Percentiles rank a stretch among this genome's conserved stretches.
Conservation (phyloP, 2,329 filamentous ascomycete species). For the Aureobasidium mangrovei region DNA sequence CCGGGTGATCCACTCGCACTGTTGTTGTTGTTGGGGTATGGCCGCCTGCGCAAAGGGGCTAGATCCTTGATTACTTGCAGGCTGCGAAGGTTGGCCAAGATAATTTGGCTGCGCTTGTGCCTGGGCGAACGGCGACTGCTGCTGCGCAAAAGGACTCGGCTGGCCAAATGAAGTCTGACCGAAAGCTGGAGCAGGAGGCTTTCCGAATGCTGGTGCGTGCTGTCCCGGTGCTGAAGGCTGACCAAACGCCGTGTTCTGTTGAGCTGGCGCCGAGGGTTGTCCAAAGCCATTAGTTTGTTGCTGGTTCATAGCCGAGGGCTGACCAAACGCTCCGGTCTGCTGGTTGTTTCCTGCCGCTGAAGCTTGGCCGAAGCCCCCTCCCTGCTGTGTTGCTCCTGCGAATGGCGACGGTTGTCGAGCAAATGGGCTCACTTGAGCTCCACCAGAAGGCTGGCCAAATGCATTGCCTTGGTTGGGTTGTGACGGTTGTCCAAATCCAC, state of each 20-base stretch:
- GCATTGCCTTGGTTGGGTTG: background rate
- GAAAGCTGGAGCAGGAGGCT: background rate
- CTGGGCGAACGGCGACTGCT: conserved; percentile 16
- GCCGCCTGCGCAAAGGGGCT: background rate
- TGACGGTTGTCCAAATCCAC: conserved; percentile 14
- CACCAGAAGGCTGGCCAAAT: conserved; percentile 4
- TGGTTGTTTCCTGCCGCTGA: background rate
- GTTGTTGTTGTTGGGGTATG: conserved; percentile 1
- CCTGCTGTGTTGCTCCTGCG: background rate
- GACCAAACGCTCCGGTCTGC: background rate
- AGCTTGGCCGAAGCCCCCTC: background rate
- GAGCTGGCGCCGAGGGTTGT: conserved; percentile 20
- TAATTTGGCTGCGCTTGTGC: conserved; percentile 7
- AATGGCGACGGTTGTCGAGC: conserved; percentile 13
- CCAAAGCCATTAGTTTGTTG: conserved; percentile 19
- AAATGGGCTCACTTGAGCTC: conserved; percentile 1
- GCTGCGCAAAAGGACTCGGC: conserved; percentile 12
- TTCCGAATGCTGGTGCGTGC: background rate
- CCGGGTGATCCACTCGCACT: conserved; percentile 7
- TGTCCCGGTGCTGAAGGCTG: conserved; percentile 16
- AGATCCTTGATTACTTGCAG: background rate
- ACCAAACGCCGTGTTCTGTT: conserved; percentile 18
- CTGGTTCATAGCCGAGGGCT: conserved; percentile 17
- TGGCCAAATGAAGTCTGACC: background rate
- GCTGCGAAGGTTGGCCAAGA: conserved; percentile 18